Conservation (phyloP, 176 grass and related monocot species). For the barley (Hordeum vulgare) region MorexV3_pseudomolecules_assembly NC_058521.1:571130272-571130771, state of each 20-base stretch:
- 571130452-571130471: conserved; percentile 90
- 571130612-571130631: conserved; percentile 82
- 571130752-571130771: conserved; percentile 97
- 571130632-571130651: conserved; percentile 97
- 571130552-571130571: conserved; percentile 57
- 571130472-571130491: conserved; percentile 60
- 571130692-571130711: conserved; percentile 2
- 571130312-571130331: background rate
- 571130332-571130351: conserved; percentile 5
- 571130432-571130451: conserved; percentile 74
- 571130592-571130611: conserved; percentile 75
- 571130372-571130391: background rate
- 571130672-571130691: background rate
- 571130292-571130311: conserved; percentile 2
- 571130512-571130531: conserved; percentile 62
- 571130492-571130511: conserved; percentile 74
- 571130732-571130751: conserved; percentile 70
- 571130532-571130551: conserved; percentile 74
- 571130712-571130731: conserved; percentile 18
- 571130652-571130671: conserved; percentile 29
- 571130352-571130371: conserved; percentile 1
- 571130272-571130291: conserved; percentile 11
- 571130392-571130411: background rate
- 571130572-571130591: conserved; percentile 72
- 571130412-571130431: background rate